Evolutionary conservation across 2,329 filamentous ascomycete genomes (phyloP), one percentile per base, ranked within the genome.

Genomic region (Diaporthe eres): DNA sequence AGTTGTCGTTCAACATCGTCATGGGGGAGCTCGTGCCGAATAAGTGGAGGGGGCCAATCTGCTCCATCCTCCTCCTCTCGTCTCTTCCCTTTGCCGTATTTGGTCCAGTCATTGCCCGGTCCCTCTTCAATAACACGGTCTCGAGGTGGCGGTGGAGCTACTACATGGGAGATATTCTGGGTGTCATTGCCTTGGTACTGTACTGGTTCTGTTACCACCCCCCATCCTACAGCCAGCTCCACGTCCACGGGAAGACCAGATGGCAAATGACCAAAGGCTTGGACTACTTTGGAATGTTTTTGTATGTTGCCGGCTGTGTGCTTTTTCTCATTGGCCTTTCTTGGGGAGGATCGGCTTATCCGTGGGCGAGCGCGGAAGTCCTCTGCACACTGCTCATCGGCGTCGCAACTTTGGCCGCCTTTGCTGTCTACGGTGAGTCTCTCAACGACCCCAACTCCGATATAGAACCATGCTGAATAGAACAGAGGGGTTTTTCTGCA

Each of bases 181-280:
- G 65, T 7, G 49, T 51, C 8, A 4, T 87, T 31, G 81, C 85
- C 15, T 78, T 86, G 2, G 78, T 83, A 2, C 82, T 87, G 9
- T 88, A 85, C 74, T 81, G 81, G 47, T 82, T 87, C 77, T 85
- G 87, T 74, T 89, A 89, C 80, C 85, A 85, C 77, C 88, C 87
- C 34, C 87, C 88, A 0, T 84, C 83, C 10, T 88, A 85, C 79
- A 79, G 83, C 28, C 85, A 85, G 80, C 83, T 87, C 25, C 85
- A 87, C 75, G 79, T 84, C 34, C 55, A 80, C 71, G 80, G 82
- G 51, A 85, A 84, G 79, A 82, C 82, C 2, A 82, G 81, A 61
- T 78, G 81, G 78, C 80, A 86, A 77, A 82, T 85, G 78, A 77
- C 86, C 58, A 85, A 82, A 78, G 82, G 85, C 74, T 82, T 90